Evolutionary conservation across 305 asterid species (phyloP), one percentile per base, ranked within the genome.

Genomic region (Fraxinus angustifolia): DNA sequence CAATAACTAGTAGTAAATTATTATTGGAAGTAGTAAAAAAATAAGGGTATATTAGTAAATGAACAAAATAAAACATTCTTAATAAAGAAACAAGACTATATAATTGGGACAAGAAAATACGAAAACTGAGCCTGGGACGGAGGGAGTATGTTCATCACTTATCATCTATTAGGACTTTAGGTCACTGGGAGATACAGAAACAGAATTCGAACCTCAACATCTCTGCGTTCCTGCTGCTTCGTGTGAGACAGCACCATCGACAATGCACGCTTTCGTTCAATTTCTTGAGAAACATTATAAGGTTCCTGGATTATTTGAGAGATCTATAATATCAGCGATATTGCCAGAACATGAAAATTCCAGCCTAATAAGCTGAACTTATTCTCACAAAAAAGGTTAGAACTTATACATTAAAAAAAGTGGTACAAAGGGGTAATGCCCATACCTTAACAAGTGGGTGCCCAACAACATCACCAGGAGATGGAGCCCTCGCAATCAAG

Each of bases 241-340:
- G 98, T 92, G 77, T 94, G 98, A 84, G 98, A 96, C 84, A 96
- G 97, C 75, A 96, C 92, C 91, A 94, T 87, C 30, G 90, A 89
- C 82, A 94, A 79, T 84, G 99, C 93, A 62, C 97, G 97, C 87
- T 91, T 96, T 62, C 98, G 88, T 83, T 96, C 99, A 72, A 87
- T 88, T 76, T 96, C 99, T 84, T 92, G 98, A 38, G 92, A 79
- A 75, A 88, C 88, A 85, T 92, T 90, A 84, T 96, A 96, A 10
- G 91, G 90, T 60, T 93, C 97, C 99, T 96, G 85, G 72, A 90
- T 73, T 10, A 90, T 73, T 10, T 65, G 71, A 81, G 78, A 77
- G 28, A 33, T 42, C 48, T 81, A 80, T 82, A 65, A 80, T 58
- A 73, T 77, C 53, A 82, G 36, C 81, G 67, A 83, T 48, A 85